Base-by-base conservation (phyloP, 305 asterid genomes). In the Plantago coronopus region DNA sequence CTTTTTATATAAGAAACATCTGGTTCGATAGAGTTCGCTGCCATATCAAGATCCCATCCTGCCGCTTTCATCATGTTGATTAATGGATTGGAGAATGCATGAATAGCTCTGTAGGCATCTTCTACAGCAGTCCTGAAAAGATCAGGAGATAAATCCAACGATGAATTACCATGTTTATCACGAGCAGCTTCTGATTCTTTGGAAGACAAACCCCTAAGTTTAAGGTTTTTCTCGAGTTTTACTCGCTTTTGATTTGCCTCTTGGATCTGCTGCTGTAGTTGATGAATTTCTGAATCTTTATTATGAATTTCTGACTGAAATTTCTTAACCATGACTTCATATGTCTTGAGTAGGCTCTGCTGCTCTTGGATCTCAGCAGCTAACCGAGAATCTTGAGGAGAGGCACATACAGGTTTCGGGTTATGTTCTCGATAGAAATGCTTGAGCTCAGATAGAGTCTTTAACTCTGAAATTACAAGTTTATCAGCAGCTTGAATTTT, bases 1-100 rank as follows among this genome's bases (percentile, higher is more conserved):
- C 99, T 76, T 81, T 89, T 93, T 22, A 90, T 90, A 63, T 89
- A 93, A 54, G 48, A 61, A 57, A 82, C 72, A 54, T 79, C 66
- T 7, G 96, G 94, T 69, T 89, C 97, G 1, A 93, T 83, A 62
- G 99, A 87, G 77, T 80, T 78, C 27, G 99, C 97, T 5, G 99
- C 97, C 14, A 91, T 83, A 75, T 93, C 99, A 63, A 93, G 96
- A 77, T 93, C 99, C 99, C 99, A 93, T 25, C 94, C 99, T 63
- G 97, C 95, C 27, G 97, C 99, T 77, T 93, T 93, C 99, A 93
- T 89, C 99, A 93, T 87, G 76, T 87, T 93, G 77, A 93, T 93
- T 61, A 93, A 69, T 16, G 99, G 99, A 76, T 93, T 93, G 60
- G 99, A 93, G 59, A 93, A 93, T 66, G 87, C 97, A 18, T 93